Base-by-base conservation (phyloP, 2,329 filamentous ascomycete genomes). In the Phoma sp. region DNA sequence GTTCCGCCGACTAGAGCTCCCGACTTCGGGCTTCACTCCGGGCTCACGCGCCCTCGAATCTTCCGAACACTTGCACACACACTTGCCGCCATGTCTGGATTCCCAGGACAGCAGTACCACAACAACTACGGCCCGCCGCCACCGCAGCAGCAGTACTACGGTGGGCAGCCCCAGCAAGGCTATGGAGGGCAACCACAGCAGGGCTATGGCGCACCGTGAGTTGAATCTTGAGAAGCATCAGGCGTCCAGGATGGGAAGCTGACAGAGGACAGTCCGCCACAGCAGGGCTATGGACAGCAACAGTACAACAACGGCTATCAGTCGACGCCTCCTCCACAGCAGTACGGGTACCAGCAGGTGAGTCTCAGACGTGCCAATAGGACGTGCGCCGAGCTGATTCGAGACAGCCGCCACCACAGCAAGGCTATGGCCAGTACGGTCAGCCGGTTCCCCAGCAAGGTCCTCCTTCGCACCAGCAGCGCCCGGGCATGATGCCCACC, bases 401-500 rank as follows among this genome's bases (percentile, higher is more conserved):
- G 51, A 46, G 65, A 69, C 66, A 57, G 56, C 72, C 70, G 27
- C 72, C 70, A 27, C 71, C 70, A 39, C 71, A 66, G 14, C 69
- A 71, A 52, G 68, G 69, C 47, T 70, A 69, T 54, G 66, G 65
- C 36, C 63, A 65, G 23, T 66, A 69, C 48, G 59, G 56, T 25
- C 62, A 64, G 14, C 62, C 61, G 23, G 64, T 64, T 13, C 59
- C 60, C 24, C 62, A 67, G 42, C 58, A 53, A 45, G 52, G 52
- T 7, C 61, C 64, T 11, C 63, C 66, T 24, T 63, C 65, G 33
- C 59, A 61, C 40, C 62, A 67, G 51, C 58, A 53, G 40, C 58
- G 69, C 68, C 46, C 55, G 80, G 79, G 68, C 78, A 81, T 48
- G 84, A 85, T 68, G 77, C 80, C 60, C 85, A 82, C 75, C 75